Percentiles rank a stretch among this genome's conserved stretches.
Evolutionary conservation across 225 moss, liverwort and hornwort genomes (phyloP).

Genomic region (Pleurozium schreberi): DNA sequence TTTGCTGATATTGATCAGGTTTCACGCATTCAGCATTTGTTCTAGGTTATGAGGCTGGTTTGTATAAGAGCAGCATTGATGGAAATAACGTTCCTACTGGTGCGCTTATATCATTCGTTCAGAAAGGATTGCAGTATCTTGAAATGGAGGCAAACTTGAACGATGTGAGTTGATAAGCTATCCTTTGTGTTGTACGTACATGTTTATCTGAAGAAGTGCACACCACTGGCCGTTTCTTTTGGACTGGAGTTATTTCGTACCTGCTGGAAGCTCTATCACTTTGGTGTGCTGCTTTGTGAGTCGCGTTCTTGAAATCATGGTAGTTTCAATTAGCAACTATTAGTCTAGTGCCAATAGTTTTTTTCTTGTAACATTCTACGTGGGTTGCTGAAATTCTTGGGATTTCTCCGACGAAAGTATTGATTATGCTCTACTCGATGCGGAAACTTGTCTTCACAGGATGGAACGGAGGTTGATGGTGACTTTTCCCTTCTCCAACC

Average conservation of each 20-base stretch:
- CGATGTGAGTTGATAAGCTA: constrained; percentile 44
- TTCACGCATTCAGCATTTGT: constrained; percentile 88
- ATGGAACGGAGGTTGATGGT: constrained; percentile 85
- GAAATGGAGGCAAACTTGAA: constrained; percentile 94
- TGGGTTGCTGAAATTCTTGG: not conserved
- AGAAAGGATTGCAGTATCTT: constrained; percentile 93
- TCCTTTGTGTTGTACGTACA: not conserved
- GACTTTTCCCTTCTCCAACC: constrained; percentile 94
- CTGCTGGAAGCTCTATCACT: not conserved
- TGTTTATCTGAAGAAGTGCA: not conserved
- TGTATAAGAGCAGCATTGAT: constrained; percentile 73
- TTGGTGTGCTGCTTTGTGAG: not conserved
- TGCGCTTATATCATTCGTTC: constrained; percentile 92
- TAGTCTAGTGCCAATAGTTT: not conserved
- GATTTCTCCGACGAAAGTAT: not conserved
- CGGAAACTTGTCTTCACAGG: constrained; percentile 21
- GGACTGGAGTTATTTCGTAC: not conserved
- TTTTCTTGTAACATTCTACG: not conserved
- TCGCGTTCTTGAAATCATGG: not conserved
- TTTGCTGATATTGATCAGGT: constrained; percentile 29
- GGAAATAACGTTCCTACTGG: constrained; percentile 89
- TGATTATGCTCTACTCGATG: not conserved
- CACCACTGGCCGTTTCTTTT: not conserved
- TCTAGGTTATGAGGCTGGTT: constrained; percentile 88
- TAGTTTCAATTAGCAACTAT: not conserved